phyloP scores from a whole-genome alignment of 768 basidiomycete species.

The Mycena kentingensis region DNA sequence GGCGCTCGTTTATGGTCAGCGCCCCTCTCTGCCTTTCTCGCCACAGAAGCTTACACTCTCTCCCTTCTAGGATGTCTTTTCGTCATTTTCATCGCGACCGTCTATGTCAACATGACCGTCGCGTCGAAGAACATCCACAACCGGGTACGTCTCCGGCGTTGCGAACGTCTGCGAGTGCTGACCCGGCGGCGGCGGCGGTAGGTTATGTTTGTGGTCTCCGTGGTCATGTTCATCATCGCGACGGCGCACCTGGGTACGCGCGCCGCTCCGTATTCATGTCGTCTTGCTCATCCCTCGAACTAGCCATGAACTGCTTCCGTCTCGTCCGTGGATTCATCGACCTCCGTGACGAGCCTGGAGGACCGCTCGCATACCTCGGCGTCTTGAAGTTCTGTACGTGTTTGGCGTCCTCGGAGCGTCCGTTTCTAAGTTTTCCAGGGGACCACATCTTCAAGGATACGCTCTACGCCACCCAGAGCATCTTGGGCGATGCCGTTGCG shows the following conservation, averaged over 20 bases:
- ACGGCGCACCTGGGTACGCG: constrained; percentile 19
- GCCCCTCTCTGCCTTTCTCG: background rate
- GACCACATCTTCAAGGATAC: constrained; percentile 24
- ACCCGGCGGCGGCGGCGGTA: background rate
- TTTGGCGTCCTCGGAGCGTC: background rate
- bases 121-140: constrained; percentile 9
- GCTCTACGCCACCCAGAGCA: constrained; percentile 22
- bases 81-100: constrained; percentile 13
- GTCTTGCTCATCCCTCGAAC: background rate
- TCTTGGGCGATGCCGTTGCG: constrained; percentile 22
- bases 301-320: background rate
- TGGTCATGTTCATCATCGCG: constrained; percentile 24
- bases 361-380: constrained; percentile 21
- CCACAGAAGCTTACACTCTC: background rate
- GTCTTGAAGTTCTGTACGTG: constrained; percentile 13
- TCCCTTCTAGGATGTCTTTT: constrained; percentile 15
- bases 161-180: background rate
- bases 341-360: constrained; percentile 8
- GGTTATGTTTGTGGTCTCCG: constrained; percentile 22
- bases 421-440: background rate
- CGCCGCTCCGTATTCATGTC: background rate
- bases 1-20: constrained; percentile 4
- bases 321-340: constrained; percentile 16
- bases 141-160: background rate
- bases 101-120: constrained; percentile 13